Evolutionary conservation across 306 rosid species (phyloP), one percentile per base, ranked within the genome.

Genomic region (Vachellia pachyceras): DNA sequence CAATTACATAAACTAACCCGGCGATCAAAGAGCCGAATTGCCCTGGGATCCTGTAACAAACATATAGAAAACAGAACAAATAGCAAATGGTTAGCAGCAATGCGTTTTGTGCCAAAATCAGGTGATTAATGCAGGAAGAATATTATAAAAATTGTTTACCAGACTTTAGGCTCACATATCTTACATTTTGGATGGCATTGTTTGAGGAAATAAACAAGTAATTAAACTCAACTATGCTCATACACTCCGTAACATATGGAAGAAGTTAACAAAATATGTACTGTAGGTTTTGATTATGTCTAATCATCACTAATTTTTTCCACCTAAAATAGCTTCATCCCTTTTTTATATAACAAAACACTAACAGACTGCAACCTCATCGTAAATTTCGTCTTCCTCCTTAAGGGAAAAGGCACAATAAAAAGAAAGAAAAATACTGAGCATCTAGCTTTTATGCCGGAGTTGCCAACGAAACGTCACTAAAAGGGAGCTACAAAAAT

Each of bases 11-110:
- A 77, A 90, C 94, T 88, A 63, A 93, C 99, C 91, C 97, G 91
- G 60, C 97, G 97, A 86, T 95, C 97, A 84, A 95, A 95, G 79
- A 93, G 78, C 10, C 99, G 92, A 84, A 95, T 79, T 73, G 98
- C 96, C 84, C 99, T 95, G 61, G 94, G 55, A 64, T 95, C 99
- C 99, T 93, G 94, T 77, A 85, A 79, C 50, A 83, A 75, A 73
- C 81, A 86, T 18, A 49, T 7, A 63, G 80, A 81, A 25, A 58
- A 72, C 40, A 17, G 8, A 69, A 71, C 44, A 75, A 81, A 70
- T 71, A 37, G 39, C 46, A 73, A 77, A 67, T 11, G 29, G 52
- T 82, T 22, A 60, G 57, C 29, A 74, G 60, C 70, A 61, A 60
- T 12, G 70, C 60, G 60, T 44, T 4, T 0, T 29, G 39, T 47